phyloP scores from a whole-genome alignment of 768 basidiomycete species.

The Thelephora aurantiotincta region DNA sequence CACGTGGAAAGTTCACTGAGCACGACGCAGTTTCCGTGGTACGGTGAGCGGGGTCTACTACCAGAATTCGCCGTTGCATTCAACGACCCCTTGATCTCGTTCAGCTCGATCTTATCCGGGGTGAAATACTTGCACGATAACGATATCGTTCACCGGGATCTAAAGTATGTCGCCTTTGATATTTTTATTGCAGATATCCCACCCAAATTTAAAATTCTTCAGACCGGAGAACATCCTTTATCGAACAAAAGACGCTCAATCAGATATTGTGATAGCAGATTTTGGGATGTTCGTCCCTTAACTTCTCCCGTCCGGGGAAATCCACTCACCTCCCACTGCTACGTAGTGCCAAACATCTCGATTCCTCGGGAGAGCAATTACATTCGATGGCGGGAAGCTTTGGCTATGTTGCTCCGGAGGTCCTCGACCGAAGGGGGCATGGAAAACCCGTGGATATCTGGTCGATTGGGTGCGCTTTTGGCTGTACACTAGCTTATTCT shows the following conservation, averaged over 20 bases:
- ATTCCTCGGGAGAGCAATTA: constrained; percentile 56
- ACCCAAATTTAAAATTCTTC: background rate
- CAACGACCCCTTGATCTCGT: background rate
- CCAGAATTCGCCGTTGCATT: background rate
- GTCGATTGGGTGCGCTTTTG: constrained; percentile 62
- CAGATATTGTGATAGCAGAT: constrained; percentile 90
- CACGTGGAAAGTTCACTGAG: constrained; percentile 88
- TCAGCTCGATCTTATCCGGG: constrained; percentile 69
- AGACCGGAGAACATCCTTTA: constrained; percentile 97
- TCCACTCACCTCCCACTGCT: background rate
- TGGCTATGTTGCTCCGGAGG: constrained; percentile 88
- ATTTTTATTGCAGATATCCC: background rate
- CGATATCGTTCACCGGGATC: constrained; percentile 90
- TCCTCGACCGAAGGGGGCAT: constrained; percentile 69
- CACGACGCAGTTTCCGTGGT: constrained; percentile 74
- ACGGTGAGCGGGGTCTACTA: constrained; percentile 28
- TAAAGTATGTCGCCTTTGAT: constrained; percentile 44
- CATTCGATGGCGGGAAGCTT: constrained; percentile 67
- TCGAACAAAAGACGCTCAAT: constrained; percentile 56
- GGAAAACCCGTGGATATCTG: constrained; percentile 90
- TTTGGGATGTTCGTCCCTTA: constrained; percentile 76
- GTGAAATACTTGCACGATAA: constrained; percentile 84
- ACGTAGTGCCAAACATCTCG: constrained; percentile 67
- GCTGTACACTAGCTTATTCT: background rate
- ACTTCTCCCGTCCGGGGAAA: background rate